Conservation (phyloP, 768 basidiomycete species). For the Mycena belliarum region DNA sequence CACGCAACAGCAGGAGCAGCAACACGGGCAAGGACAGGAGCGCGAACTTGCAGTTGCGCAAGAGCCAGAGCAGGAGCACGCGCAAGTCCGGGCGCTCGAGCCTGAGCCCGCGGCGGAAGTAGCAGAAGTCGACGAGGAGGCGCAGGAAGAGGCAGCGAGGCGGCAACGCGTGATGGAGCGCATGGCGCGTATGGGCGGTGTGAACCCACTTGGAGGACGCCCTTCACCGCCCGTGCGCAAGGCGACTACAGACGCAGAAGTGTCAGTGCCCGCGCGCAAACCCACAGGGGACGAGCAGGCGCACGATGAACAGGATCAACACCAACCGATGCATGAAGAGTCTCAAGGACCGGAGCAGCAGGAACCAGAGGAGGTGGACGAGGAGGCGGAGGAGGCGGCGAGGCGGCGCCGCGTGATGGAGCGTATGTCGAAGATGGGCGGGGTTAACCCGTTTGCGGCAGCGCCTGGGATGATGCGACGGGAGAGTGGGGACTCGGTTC, state of each 20-base stretch:
- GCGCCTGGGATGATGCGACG: constrained; percentile 29
- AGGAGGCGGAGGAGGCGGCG: constrained; percentile 43
- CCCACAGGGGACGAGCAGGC: background rate
- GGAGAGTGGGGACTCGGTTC: constrained; percentile 10
- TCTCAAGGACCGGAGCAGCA: background rate
- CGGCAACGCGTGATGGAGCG: constrained; percentile 46
- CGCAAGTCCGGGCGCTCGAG: background rate
- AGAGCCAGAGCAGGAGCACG: background rate
- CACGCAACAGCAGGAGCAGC: no score
- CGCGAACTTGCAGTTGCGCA: background rate
- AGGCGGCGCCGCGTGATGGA: constrained; percentile 62
- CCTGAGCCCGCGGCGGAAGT: background rate
- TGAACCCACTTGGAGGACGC: constrained; percentile 51
- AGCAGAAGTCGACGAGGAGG: constrained; percentile 20
- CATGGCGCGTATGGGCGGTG: constrained; percentile 65
- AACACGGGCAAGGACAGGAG: constrained; percentile 1
- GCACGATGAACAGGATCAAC: background rate
- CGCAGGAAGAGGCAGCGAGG: constrained; percentile 44
- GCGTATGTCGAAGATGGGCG: constrained; percentile 51
- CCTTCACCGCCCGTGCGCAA: constrained; percentile 27
- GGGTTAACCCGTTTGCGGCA: constrained; percentile 54
- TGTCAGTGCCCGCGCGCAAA: constrained; percentile 6
- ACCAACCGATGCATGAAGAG: background rate
- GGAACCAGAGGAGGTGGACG: background rate
- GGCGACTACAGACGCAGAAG: constrained; percentile 21